Evolutionary conservation across 139 green algal species (phyloP).

Genomic region (Ulvella scutata): DNA sequence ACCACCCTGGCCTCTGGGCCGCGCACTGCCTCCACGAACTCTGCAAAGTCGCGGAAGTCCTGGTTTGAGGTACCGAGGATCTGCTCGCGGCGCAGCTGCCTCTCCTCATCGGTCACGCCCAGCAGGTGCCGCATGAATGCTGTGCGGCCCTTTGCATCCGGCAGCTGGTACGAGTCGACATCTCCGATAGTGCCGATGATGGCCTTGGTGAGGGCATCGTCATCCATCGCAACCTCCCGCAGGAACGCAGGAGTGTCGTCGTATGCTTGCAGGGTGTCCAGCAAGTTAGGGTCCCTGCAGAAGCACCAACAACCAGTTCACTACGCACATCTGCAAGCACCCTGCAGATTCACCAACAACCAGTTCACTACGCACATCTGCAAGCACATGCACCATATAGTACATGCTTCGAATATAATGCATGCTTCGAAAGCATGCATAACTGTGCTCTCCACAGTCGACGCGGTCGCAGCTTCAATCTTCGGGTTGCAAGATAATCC

Average conservation of each 20-base stretch:
- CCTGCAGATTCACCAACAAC: slow-evolving; percentile 9
- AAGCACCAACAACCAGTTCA: neutral
- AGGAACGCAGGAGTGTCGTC: slow-evolving; percentile 78
- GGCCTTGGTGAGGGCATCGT: slow-evolving; percentile 79
- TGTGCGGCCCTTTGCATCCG: slow-evolving; percentile 68
- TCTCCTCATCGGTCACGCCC: slow-evolving; percentile 78
- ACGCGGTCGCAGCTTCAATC: too few relatives aligned
- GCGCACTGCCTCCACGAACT: slow-evolving; percentile 49
- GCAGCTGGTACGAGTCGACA: slow-evolving; percentile 88
- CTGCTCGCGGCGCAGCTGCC: slow-evolving; percentile 79
- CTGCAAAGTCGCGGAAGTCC: slow-evolving; percentile 71
- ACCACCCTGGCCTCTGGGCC: slow-evolving; percentile 49
- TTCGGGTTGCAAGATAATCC: too few relatives aligned
- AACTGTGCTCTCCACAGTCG: too few relatives aligned
- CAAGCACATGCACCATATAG: too few relatives aligned
- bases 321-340: slow-evolving; percentile 16
- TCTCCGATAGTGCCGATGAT: slow-evolving; percentile 95
- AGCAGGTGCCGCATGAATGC: slow-evolving; percentile 83
- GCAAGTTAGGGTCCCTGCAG: slow-evolving; percentile 83
- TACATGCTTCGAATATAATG: too few relatives aligned
- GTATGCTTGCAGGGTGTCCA: slow-evolving; percentile 79
- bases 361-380: neutral
- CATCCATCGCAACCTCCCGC: slow-evolving; percentile 47
- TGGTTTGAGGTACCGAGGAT: slow-evolving; percentile 55
- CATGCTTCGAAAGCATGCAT: too few relatives aligned